These are phyloP conservation scores for Graphiopsis chlorocephala DNA, from an alignment of 2,329 filamentous ascomycete species.

Conservation along the genomic window DNA sequence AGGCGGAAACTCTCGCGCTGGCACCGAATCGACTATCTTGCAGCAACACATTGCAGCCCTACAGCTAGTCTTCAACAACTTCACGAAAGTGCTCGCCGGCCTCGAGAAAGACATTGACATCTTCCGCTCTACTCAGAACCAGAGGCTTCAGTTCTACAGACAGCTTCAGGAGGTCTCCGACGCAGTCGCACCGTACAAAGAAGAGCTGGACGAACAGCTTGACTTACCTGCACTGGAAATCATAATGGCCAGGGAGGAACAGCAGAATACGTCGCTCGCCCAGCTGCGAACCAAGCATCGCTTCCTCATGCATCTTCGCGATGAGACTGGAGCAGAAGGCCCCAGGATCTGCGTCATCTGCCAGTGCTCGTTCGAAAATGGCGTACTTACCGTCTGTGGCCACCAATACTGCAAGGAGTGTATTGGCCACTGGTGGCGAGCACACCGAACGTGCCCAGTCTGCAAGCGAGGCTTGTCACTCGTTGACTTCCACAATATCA, in stretches of 20 bases:
- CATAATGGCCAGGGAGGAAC: conserved; percentile 48
- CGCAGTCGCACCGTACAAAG: conserved; percentile 72
- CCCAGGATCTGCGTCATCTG: conserved; percentile 80
- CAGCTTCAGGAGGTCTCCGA: conserved; percentile 91
- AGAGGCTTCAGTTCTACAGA: conserved; percentile 82
- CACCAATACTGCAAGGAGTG: conserved; percentile 92
- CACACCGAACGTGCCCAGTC: conserved; percentile 73
- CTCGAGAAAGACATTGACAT: conserved; percentile 70
- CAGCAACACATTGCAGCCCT: conserved; percentile 61
- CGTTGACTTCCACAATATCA: conserved; percentile 79
- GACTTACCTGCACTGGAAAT: conserved; percentile 48
- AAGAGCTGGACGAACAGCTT: conserved; percentile 56
- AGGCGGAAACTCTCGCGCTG: conserved; percentile 53
- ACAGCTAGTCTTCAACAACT: conserved; percentile 51
- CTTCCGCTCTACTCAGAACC: conserved; percentile 78
- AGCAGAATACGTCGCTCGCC: conserved; percentile 58
- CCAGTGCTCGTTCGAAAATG: conserved; percentile 70
- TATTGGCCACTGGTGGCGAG: conserved; percentile 72
- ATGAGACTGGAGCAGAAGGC: conserved; percentile 55
- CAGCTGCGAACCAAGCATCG: conserved; percentile 68
- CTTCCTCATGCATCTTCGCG: conserved; percentile 65
- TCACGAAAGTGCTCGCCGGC: conserved; percentile 50
- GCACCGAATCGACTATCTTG: conserved; percentile 64
- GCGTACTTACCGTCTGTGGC: conserved; percentile 80
- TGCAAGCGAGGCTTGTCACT: conserved; percentile 70